Base-by-base conservation (phyloP, 345 rosid genomes). In the Aquilaria sinensis region DNA sequence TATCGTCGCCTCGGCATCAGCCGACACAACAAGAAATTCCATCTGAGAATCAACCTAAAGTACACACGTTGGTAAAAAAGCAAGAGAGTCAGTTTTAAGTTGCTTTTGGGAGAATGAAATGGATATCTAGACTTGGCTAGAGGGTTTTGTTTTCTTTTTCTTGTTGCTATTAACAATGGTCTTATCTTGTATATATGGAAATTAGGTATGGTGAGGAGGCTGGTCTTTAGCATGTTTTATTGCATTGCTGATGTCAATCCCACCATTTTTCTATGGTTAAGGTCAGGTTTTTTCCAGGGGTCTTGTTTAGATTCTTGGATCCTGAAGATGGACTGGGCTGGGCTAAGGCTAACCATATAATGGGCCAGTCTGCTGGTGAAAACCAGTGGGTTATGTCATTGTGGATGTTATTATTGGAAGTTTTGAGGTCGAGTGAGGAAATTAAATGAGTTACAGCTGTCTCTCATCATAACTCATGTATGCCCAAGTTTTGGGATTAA, bases 1-100 rank as follows among this genome's bases (percentile, higher is more conserved):
- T 53, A 58, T 60, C 75, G 11, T 48, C 63, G 46, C 74, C 77
- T 33, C 70, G 53, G 12, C 74, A 74, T 13, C 81, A 51, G 6
- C 62, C 16, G 29, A 47, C 61, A 55, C 53, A 29, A 29, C 9
- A 9, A 48, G 58, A 14, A 61, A 37, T 45, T 68, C 69, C 31
- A 14, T 9, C 60, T 31, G 57, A 37, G 72, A 46, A 62, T 71
- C 74, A n/a, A 13, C 54, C 31, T 33, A 61, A 33, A 59, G 43
- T 37, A 37, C 5, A 9, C 43, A 0, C 5, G 23, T 23, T 23
- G 51, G 10, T 49, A 49, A 14, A 49, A 37, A 37, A 4, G 8
- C 43, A 37, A 37, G 43, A 37, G 8, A 37, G 43, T 37, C 5
- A 4, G 43, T 37, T 5, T 9, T 3, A 3, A 37, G 43, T 37